Base-by-base conservation (phyloP, 2,329 filamentous ascomycete species). In the Colletotrichum tropicicola region DNA sequence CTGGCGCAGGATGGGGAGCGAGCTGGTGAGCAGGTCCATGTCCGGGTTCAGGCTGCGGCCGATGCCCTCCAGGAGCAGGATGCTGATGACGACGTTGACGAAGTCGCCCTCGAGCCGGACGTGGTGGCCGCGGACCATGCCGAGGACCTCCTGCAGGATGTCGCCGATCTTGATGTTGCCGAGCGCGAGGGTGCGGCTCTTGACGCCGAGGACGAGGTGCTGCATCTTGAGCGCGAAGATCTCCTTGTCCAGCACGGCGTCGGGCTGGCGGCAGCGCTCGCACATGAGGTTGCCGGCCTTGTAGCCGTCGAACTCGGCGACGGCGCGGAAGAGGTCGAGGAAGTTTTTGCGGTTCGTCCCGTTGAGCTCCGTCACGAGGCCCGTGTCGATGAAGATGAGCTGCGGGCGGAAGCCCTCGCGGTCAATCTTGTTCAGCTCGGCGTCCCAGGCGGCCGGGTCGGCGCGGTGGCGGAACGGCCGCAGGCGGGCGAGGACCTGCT, bases 151-250 rank as follows among this genome's bases (percentile, higher is more conserved):
- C 73, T 96, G 94, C 28, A 99, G 79, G 19, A 99, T 94, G 71
- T 99, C 96, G 10, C 96, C 96, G 68, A 99, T 98, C 80, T 94
- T 97, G 79, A 99, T 91, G 73, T 93, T 97, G 5, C 95, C 95
- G 0, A 99, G 85, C 0, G 96, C 94, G 59, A 99, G 91, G 0
- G 96, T 99, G 43, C 90, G 87, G 69, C 90, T 92, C 83, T 98
- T 98, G 70, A 99, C 94, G 27, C 91, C 89, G 1, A 98, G 82
- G 2, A 99, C 93, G 5, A 99, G 86, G 79, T 98, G 94, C 78
- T 99, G 94, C 95, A 99, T 98, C 75, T 94, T 93, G 63, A 98
- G 82, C 0, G 95, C 94, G 73, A 98, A 99, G 0, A 98, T 87
- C 69, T 99, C 95, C 64, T 91, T 82, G 69, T 98, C 92, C 21